Evolutionary conservation across 768 basidiomycete genomes (phyloP), one percentile per base, ranked within the genome.

Genomic region (Lactifluus hygrophoroides): DNA sequence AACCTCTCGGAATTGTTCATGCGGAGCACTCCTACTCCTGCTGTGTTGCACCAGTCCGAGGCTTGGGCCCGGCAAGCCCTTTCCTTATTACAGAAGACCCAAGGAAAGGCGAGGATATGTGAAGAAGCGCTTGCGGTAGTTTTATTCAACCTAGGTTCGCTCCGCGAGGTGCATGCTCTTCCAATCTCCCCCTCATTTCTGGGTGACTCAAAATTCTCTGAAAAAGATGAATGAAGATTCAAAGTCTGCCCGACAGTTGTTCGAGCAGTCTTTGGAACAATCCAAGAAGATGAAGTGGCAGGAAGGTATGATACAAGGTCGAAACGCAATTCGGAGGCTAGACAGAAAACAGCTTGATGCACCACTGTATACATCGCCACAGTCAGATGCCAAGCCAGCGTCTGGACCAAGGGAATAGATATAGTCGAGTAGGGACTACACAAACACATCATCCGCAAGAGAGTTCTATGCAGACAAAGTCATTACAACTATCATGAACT

Each of bases 11-110:
- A 75, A 45, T 56, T 76, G 40, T 68, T 76, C 61, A 71, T 75
- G 66, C 71, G 71, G 46, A 68, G 64, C 17, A 60, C 69, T 1
- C 75, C 74, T 3, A 70, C 75, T 14, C 71, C 73, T 0, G 70
- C 70, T 13, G 67, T 69, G 34, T 64, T 74, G 28, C 67, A 69
- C 40, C 73, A 74, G 54, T 84, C 86, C 1, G 84, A 86, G 64
- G 70, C 76, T 0, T 87, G 85, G 84, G 81, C 83, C 4, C 73
- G 72, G 32, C 80, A 81, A 62, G 81, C 79, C 0, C 62, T 75
- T 34, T 69, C 66, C 1, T 57, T 72, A 30, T 68, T 75, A 37
- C 69, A 72, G 37, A 64, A 66, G 10, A 69, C 67, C 0, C 64
- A 66, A 32, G 58, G 52, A 10, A 62, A 27, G 28, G 49, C 56